These are phyloP conservation scores for Dryas drummondii DNA, from an alignment of 306 rosid genomes.

Conservation along the genomic window DNA sequence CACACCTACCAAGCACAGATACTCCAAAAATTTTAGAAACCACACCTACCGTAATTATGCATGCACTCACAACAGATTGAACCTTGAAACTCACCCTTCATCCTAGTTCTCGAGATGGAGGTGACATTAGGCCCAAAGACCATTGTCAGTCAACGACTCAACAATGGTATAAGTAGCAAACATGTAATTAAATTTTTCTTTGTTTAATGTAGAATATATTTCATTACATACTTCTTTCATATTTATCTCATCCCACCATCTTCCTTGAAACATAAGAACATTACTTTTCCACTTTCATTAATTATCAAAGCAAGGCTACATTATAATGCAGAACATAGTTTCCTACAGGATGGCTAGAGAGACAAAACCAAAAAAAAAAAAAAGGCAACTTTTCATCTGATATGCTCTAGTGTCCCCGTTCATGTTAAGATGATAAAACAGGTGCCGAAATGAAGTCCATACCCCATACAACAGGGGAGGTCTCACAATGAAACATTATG, in stretches of 20 bases:
- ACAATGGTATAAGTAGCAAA: not conserved
- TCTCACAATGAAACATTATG: not conserved
- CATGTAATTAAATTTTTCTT: not conserved
- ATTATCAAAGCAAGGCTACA: not conserved
- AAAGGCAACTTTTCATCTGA: not conserved
- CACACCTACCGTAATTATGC: no score
- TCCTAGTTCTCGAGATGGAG: not conserved
- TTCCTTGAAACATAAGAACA: not conserved
- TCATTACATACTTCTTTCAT: not conserved
- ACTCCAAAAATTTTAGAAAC: no score
- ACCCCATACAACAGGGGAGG: not conserved
- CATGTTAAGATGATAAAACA: not conserved
- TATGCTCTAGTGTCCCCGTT: not conserved
- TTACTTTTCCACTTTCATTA: not conserved
- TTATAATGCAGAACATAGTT: not conserved
- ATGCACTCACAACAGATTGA: no score
- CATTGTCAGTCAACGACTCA: not conserved
- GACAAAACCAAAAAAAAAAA: not conserved
- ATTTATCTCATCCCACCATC: not conserved
- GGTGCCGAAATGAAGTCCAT: not conserved
- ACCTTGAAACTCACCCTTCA: not conserved
- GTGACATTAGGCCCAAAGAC: not conserved
- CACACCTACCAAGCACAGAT: no score
- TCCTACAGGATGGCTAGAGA: not conserved
- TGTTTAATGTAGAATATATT: not conserved